phyloP scores from a whole-genome alignment of 2,329 filamentous ascomycete genomes.

The Colletotrichum sp. region DNA sequence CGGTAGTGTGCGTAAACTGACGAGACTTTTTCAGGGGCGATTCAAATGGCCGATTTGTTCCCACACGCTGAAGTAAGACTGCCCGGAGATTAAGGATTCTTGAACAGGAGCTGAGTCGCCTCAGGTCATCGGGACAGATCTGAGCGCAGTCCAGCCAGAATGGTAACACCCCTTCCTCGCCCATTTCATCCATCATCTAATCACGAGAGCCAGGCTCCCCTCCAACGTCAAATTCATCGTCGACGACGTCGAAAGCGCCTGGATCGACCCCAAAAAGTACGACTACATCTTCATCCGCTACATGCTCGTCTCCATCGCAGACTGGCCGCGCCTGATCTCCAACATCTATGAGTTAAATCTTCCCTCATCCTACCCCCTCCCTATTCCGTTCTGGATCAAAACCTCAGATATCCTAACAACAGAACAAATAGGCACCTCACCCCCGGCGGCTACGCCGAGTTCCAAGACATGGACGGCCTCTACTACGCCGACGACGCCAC shows the following conservation, averaged over 20 bases:
- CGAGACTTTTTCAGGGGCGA: too few relatives aligned
- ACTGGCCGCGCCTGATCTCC: neutral
- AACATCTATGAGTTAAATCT: neutral
- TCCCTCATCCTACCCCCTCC: neutral
- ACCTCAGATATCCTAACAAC: too few relatives aligned
- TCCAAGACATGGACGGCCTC: slow-evolving; percentile 25
- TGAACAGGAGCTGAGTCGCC: too few relatives aligned
- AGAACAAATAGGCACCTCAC: slow-evolving; percentile 28
- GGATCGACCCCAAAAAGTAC: slow-evolving; percentile 39
- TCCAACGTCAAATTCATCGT: slow-evolving; percentile 69
- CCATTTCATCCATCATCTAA: too few relatives aligned
- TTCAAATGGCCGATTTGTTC: neutral
- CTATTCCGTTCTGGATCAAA: too few relatives aligned
- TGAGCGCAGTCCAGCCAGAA: neutral
- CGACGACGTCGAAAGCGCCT: slow-evolving; percentile 64
- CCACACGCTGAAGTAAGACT: neutral
- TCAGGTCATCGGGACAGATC: slow-evolving; percentile 4
- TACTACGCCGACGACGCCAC: slow-evolving; percentile 27
- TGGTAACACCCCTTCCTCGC: neutral
- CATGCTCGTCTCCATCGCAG: neutral
- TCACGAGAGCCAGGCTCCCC: too few relatives aligned
- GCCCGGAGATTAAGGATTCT: too few relatives aligned
- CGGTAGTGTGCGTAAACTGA: too few relatives aligned
- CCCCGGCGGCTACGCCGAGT: slow-evolving; percentile 37
- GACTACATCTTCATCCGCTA: slow-evolving; percentile 34